Conservation (phyloP, 23 red algal species). For the Cyanidiococcus yangmingshanensis region DNA sequence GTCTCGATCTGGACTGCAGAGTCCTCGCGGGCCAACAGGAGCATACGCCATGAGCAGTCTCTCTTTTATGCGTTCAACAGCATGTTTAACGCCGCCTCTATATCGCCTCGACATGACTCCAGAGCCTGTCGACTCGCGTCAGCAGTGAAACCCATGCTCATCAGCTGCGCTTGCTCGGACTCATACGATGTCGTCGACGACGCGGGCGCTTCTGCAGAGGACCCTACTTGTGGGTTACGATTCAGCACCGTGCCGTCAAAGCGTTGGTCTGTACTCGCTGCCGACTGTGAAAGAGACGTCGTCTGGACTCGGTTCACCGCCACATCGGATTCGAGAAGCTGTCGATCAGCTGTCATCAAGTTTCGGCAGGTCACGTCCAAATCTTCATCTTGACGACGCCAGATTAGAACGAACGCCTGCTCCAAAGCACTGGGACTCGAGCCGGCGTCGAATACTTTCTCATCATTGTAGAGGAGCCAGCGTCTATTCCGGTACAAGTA, state of each 20-base stretch:
- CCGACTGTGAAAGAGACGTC: not conserved
- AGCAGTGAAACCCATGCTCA: conserved; percentile 13
- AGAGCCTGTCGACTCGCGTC: conserved; percentile 16
- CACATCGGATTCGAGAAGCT: not conserved
- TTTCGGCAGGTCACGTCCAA: not conserved
- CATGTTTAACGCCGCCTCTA: conserved; percentile 1
- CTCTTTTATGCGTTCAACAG: not conserved
- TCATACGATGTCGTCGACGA: not conserved
- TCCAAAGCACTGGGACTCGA: not conserved
- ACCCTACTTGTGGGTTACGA: not conserved
- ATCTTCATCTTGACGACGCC: not conserved
- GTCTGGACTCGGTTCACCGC: conserved; percentile 7
- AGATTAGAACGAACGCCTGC: not conserved
- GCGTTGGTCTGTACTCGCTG: not conserved
- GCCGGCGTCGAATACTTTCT: conserved; percentile 29
- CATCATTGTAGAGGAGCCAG: conserved; percentile 89
- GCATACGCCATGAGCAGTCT: too few species aligned
- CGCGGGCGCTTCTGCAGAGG: not conserved
- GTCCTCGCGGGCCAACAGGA: too few species aligned
- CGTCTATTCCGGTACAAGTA: conserved; percentile 46
- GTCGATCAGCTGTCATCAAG: conserved; percentile 2
- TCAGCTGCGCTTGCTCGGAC: not conserved
- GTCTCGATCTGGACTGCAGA: too few species aligned
- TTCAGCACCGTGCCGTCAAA: not conserved
- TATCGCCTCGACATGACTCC: not conserved